phyloP scores from a whole-genome alignment of 495 filamentous ascomycete species.

The Tuber indicum region DNA sequence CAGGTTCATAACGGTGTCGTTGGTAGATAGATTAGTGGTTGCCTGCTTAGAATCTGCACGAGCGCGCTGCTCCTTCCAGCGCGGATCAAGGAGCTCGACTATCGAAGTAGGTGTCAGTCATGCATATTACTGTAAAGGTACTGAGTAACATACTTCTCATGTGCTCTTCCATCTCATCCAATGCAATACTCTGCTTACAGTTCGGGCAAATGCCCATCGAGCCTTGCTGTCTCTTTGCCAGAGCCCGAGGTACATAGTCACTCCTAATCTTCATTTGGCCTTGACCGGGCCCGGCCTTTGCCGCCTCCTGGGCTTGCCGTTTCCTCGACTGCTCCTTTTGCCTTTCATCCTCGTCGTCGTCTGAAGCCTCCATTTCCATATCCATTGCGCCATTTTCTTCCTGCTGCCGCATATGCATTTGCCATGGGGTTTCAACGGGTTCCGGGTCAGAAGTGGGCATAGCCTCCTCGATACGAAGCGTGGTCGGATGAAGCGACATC shows the following conservation, averaged over 20 bases:
- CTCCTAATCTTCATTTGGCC: slow-evolving; percentile 81
- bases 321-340: slow-evolving; percentile 63
- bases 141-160: slow-evolving; percentile 63
- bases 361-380: slow-evolving; percentile 41
- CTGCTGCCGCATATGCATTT: slow-evolving; percentile 44
- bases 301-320: slow-evolving; percentile 70
- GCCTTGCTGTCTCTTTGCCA: slow-evolving; percentile 56
- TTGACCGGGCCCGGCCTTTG: slow-evolving; percentile 56
- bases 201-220: slow-evolving; percentile 82
- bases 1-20: slow-evolving; percentile 85
- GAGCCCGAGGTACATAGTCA: slow-evolving; percentile 86
- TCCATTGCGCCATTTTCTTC: slow-evolving; percentile 37
- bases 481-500: slow-evolving; percentile 67
- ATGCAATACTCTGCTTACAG: slow-evolving; percentile 81
- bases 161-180: slow-evolving; percentile 81
- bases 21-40: slow-evolving; percentile 79
- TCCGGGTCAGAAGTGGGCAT: slow-evolving; percentile 61
- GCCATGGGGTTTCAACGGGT: slow-evolving; percentile 44
- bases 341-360: slow-evolving; percentile 60
- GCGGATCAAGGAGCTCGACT: slow-evolving; percentile 88
- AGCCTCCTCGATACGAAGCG: slow-evolving; percentile 87
- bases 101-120: slow-evolving; percentile 5
- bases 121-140: slow-evolving; percentile 9
- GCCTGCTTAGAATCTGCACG: slow-evolving; percentile 77
- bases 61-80: slow-evolving; percentile 91